Evolutionary conservation across 352 stramenopile genomes (phyloP).

Genomic region (Sclerospora graminicola): DNA sequence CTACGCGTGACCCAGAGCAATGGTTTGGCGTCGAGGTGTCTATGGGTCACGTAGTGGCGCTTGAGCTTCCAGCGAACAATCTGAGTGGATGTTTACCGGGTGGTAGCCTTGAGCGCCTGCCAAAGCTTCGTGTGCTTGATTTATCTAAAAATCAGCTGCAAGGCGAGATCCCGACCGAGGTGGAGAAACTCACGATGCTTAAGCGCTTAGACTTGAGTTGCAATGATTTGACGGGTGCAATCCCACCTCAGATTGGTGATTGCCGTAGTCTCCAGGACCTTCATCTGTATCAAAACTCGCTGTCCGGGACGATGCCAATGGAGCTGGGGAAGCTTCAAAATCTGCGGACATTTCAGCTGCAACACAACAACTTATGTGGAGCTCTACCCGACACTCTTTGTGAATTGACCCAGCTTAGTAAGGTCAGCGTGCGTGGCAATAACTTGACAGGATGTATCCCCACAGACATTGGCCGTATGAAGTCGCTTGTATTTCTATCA

Average conservation of each 20-base stretch:
- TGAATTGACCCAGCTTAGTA: slow-evolving; percentile 44
- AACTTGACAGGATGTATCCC: slow-evolving; percentile 62
- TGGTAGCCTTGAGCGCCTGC: slow-evolving; percentile 36
- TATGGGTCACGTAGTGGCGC: slow-evolving; percentile 60
- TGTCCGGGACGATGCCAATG: slow-evolving; percentile 43
- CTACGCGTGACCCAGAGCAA: slow-evolving; percentile 55
- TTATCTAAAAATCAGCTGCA: slow-evolving; percentile 74
- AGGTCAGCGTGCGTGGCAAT: slow-evolving; percentile 71
- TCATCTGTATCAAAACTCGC: slow-evolving; percentile 69
- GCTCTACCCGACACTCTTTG: slow-evolving; percentile 41
- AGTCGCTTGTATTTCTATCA: slow-evolving; percentile 72
- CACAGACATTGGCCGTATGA: slow-evolving; percentile 46
- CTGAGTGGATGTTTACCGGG: slow-evolving; percentile 27
- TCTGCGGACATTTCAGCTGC: slow-evolving; percentile 64
- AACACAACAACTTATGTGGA: slow-evolving; percentile 75
- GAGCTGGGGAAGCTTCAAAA: slow-evolving; percentile 45
- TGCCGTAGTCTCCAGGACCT: slow-evolving; percentile 65
- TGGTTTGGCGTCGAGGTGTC: slow-evolving; percentile 73
- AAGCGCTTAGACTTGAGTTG: slow-evolving; percentile 66
- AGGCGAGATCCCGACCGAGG: slow-evolving; percentile 43
- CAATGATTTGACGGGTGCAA: slow-evolving; percentile 56
- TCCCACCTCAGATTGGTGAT: slow-evolving; percentile 32
- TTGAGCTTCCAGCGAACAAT: slow-evolving; percentile 65
- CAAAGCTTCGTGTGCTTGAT: slow-evolving; percentile 60
- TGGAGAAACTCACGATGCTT: slow-evolving; percentile 46